Evolutionary conservation across 352 stramenopile genomes (phyloP).

Genomic region (Albugo laibachii): DNA sequence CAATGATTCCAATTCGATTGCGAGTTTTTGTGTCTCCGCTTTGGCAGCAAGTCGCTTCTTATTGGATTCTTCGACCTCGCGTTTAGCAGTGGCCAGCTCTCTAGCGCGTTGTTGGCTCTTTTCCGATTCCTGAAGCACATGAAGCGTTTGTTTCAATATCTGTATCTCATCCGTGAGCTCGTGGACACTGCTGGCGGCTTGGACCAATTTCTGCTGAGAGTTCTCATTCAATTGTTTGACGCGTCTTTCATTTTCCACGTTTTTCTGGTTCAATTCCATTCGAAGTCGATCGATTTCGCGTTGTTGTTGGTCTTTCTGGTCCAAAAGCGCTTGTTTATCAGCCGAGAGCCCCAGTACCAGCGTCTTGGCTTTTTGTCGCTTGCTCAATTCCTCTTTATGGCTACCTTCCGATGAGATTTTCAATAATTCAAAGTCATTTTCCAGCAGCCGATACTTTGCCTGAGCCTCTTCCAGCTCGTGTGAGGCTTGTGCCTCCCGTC

Average conservation of each 20-base stretch:
- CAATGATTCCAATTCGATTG: slow-evolving; percentile 41
- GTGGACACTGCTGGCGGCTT: slow-evolving; percentile 21
- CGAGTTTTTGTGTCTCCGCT: slow-evolving; percentile 59
- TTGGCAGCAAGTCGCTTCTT: slow-evolving; percentile 69
- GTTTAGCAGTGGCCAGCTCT: slow-evolving; percentile 37
- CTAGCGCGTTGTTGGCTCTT: slow-evolving; percentile 47
- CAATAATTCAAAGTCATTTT: no score
- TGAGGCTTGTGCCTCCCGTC: no score
- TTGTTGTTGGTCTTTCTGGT: slow-evolving; percentile 24
- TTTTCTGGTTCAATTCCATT: slow-evolving; percentile 58
- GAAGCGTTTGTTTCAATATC: slow-evolving; percentile 31
- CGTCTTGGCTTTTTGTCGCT: slow-evolving; percentile 48
- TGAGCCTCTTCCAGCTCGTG: slow-evolving; percentile 12
- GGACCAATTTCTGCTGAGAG: slow-evolving; percentile 21
- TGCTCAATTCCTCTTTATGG: slow-evolving; percentile 36
- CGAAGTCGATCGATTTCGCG: slow-evolving; percentile 48
- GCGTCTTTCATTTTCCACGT: slow-evolving; percentile 45
- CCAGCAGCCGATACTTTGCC: slow-evolving; percentile 14
- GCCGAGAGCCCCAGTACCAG: slow-evolving; percentile 38
- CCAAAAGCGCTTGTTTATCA: slow-evolving; percentile 32
- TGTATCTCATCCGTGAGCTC: slow-evolving; percentile 35
- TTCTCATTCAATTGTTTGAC: slow-evolving; percentile 41
- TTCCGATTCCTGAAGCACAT: slow-evolving; percentile 41
- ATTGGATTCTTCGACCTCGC: slow-evolving; percentile 58
- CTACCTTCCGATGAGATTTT: slow-evolving; percentile 15